These are phyloP conservation scores for Mycena alexandri DNA, from an alignment of 768 basidiomycete genomes.

Conservation along the genomic window DNA sequence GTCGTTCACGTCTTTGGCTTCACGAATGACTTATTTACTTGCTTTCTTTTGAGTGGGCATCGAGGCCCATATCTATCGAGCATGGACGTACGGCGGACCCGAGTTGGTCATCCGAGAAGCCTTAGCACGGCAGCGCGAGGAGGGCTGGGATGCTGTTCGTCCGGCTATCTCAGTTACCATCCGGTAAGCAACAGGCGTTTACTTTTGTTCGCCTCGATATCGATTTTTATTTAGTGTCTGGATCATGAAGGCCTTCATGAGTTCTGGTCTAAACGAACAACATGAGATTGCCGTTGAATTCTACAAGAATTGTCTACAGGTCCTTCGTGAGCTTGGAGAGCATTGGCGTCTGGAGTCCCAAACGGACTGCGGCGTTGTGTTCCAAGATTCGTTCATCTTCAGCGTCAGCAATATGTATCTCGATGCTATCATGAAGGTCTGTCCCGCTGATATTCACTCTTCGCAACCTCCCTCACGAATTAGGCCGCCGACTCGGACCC, in stretches of 20 bases:
- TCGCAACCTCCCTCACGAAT: too few relatives aligned
- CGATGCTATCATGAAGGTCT: constrained; percentile 35
- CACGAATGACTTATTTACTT: neutral
- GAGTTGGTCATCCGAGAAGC: constrained; percentile 35
- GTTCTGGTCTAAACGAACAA: neutral
- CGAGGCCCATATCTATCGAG: constrained; percentile 2
- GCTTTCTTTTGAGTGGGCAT: constrained; percentile 19
- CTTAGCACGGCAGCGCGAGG: constrained; percentile 27
- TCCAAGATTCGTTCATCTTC: constrained; percentile 36
- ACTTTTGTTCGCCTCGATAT: neutral
- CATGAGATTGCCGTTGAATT: constrained; percentile 29
- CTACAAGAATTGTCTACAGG: constrained; percentile 20
- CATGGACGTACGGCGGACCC: constrained; percentile 19
- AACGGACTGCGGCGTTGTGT: constrained; percentile 25
- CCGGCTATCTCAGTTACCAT: constrained; percentile 34
- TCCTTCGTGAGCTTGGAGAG: constrained; percentile 30
- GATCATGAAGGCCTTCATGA: constrained; percentile 36
- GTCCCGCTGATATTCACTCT: neutral
- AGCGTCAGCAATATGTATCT: constrained; percentile 33
- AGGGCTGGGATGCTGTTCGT: constrained; percentile 37
- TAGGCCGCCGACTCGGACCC: constrained; percentile 2
- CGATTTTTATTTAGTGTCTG: constrained; percentile 25
- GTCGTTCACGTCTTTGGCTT: neutral
- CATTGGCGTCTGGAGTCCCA: constrained; percentile 22
- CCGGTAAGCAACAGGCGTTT: constrained; percentile 28